These are phyloP conservation scores for Orbilia blumenaviensis DNA, from an alignment of 2,329 filamentous ascomycete species.

Conservation along the genomic window DNA sequence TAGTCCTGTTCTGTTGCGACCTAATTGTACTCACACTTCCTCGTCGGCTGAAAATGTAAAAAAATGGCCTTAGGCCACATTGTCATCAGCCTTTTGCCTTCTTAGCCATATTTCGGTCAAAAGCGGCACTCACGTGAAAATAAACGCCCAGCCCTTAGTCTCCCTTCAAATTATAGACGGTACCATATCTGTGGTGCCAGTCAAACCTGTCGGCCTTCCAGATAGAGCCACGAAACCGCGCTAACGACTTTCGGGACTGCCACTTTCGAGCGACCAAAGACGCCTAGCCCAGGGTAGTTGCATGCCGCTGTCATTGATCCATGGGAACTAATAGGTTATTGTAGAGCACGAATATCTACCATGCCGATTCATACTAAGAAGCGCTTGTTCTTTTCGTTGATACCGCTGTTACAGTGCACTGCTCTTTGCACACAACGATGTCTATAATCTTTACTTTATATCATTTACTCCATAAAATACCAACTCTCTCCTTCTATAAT, in stretches of 20 bases:
- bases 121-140: not conserved
- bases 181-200: conserved; percentile 11
- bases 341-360: too few relatives aligned
- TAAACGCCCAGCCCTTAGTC: not conserved
- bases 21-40: too few relatives aligned
- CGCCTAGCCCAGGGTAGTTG: not conserved
- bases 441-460: not conserved
- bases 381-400: not conserved
- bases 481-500: not conserved
- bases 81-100: not conserved
- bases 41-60: not conserved
- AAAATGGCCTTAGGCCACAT: not conserved
- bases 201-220: not conserved
- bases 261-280: not conserved
- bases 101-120: not conserved
- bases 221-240: not conserved
- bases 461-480: not conserved
- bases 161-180: not conserved
- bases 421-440: not conserved
- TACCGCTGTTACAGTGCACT: too few relatives aligned
- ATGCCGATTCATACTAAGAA: not conserved
- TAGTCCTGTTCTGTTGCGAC: too few relatives aligned
- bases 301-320: not conserved
- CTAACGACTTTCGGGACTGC: not conserved
- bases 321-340: not conserved